Evolutionary conservation across 169 alveolate species (phyloP), one percentile per base, ranked within the genome.

Genomic region (Eimeria sp.): DNA sequence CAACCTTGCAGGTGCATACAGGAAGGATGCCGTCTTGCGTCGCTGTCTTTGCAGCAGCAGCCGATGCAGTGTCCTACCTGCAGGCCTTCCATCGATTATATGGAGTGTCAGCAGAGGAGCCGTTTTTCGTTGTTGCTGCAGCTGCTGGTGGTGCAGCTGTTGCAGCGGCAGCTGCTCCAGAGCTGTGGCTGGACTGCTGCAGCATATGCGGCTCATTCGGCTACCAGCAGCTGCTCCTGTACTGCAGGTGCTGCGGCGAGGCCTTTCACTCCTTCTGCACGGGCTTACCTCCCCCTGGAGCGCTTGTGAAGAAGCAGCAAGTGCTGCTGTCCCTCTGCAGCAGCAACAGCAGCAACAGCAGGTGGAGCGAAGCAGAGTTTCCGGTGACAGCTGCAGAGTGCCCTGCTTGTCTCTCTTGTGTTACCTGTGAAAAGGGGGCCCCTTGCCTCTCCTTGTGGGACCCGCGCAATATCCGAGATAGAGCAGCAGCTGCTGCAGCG

Each of bases 221-320:
- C 18, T 72, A 73, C n/a, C 65, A 76, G 73, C 63, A 25, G 47
- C 57, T 73, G 57, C 89, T 89, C 40, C 70, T 65, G 25, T 80
- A 73, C 95, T 89, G 95, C 89, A 70, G 88, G 67, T 49, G 76
- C 88, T 89, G 95, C 58, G 89, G 95, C 72, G 95, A 89, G 78
- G 22, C 89, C 65, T 89, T 89, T 30, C 95, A 89, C 61, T 72
- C 80, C 51, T 72, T 30, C 11, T 89, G 95, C 89, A 5, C 78
- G 16, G 95, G 95, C 40, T 5, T 54, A 11, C 75, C 89, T 25
- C 80, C 95, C 30, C 80, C 95, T 6, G 58, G 76, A 4, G 78
- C 95, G 16, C 25, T 78, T 10, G 54, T 18, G 22, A 82, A 47
- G 51, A 82, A 82, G 90, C 54, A 51, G 72, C 49, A 45, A 49